These are phyloP conservation scores for Castanea sativa DNA, from an alignment of 306 rosid genomes.

Conservation along the genomic window DNA sequence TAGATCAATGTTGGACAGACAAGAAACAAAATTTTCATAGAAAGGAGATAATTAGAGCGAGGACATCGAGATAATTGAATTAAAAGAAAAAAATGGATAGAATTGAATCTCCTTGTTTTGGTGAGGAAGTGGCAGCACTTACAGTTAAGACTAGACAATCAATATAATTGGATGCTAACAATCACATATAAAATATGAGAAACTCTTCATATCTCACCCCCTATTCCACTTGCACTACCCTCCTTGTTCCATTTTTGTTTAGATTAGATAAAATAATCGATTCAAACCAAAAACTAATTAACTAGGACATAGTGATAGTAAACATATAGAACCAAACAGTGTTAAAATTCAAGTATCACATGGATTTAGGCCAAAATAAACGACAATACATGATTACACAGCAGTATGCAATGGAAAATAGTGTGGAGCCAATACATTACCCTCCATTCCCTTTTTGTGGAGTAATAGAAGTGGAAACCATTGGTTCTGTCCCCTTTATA, in stretches of 20 bases:
- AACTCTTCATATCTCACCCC: not conserved
- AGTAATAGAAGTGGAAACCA: conserved; percentile 46
- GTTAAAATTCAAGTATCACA: conserved; percentile 10
- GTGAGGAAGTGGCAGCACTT: not conserved
- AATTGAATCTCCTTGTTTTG: not conserved
- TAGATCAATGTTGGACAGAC: conserved; percentile 3
- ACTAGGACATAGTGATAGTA: not conserved
- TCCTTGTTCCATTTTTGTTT: not conserved
- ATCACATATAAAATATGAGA: not conserved
- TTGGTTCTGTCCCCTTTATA: conserved; percentile 50
- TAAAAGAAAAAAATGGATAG: not conserved
- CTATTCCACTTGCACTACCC: not conserved
- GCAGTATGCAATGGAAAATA: conserved; percentile 7
- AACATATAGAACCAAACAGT: conserved; percentile 7
- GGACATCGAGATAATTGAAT: not conserved
- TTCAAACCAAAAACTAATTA: not conserved
- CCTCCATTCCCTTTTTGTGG: conserved; percentile 59
- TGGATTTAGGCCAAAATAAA: not conserved
- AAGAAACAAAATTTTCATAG: not conserved
- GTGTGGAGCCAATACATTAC: conserved; percentile 38
- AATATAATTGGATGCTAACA: not conserved
- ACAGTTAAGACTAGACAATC: not conserved
- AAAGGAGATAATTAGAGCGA: not conserved
- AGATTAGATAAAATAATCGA: not conserved
- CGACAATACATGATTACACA: not conserved